These are phyloP conservation scores for Thielaviopsis populi DNA, from an alignment of 2,329 filamentous ascomycete species.

Conservation along the genomic window DNA sequence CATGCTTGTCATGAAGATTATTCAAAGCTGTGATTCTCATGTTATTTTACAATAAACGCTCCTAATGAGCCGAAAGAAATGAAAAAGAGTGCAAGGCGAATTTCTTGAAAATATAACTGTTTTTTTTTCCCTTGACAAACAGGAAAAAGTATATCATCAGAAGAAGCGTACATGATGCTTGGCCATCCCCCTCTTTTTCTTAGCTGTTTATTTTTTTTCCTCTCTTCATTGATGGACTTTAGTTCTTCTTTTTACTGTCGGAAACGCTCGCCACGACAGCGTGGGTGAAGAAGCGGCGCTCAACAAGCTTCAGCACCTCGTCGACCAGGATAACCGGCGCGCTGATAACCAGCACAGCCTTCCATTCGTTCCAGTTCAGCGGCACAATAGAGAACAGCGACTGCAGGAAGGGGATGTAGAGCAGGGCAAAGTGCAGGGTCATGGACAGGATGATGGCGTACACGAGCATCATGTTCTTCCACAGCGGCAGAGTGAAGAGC, in stretches of 20 bases:
- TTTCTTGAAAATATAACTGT: neutral
- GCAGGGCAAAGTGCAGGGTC: slow-evolving; percentile 82
- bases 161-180: no score
- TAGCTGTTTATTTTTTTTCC: no score
- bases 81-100: no score
- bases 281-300: slow-evolving; percentile 51
- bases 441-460: slow-evolving; percentile 89
- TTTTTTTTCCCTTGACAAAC: neutral
- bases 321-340: slow-evolving; percentile 81
- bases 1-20: neutral
- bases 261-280: slow-evolving; percentile 26
- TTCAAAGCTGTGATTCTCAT: neutral
- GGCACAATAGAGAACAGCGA: slow-evolving; percentile 81
- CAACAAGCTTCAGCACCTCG: slow-evolving; percentile 64
- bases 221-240: no score
- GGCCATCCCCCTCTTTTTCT: neutral
- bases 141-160: neutral
- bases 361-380: slow-evolving; percentile 75
- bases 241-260: slow-evolving; percentile 37
- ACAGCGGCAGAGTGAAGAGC: slow-evolving; percentile 81
- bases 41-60: neutral
- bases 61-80: no score
- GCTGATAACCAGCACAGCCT: slow-evolving; percentile 77
- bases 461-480: slow-evolving; percentile 97
- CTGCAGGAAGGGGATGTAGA: slow-evolving; percentile 85